Evolutionary conservation across 2,329 filamentous ascomycete species (phyloP).

Genomic region (Paraphaeosphaeria minitans): DNA sequence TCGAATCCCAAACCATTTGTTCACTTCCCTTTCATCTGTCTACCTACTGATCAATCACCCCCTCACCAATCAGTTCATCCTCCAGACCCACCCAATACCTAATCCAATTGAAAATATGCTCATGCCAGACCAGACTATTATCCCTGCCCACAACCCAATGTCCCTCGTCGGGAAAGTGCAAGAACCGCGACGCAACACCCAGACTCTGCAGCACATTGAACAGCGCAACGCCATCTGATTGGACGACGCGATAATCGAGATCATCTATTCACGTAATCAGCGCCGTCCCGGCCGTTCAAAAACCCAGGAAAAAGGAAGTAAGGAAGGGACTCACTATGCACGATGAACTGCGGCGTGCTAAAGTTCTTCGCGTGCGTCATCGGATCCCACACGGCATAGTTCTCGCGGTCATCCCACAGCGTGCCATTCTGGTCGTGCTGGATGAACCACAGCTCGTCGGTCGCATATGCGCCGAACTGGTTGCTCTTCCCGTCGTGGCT

Average conservation of each 20-base stretch:
- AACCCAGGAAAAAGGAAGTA: background rate
- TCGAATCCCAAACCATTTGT: too few species aligned
- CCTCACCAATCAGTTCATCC: slow-evolving; percentile 36
- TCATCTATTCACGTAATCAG: slow-evolving; percentile 50
- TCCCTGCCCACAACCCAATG: slow-evolving; percentile 88
- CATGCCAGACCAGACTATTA: slow-evolving; percentile 89
- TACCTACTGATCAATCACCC: slow-evolving; percentile 34
- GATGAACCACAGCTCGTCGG: slow-evolving; percentile 60
- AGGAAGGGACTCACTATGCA: slow-evolving; percentile 63
- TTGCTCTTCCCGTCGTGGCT: slow-evolving; percentile 86
- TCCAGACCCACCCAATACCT: slow-evolving; percentile 39
- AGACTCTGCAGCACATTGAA: slow-evolving; percentile 85
- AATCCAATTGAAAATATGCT: slow-evolving; percentile 48
- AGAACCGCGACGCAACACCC: slow-evolving; percentile 74
- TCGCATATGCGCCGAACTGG: slow-evolving; percentile 53
- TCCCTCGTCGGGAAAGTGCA: slow-evolving; percentile 80
- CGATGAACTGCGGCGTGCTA: slow-evolving; percentile 84
- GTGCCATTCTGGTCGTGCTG: slow-evolving; percentile 52
- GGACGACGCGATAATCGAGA: slow-evolving; percentile 85
- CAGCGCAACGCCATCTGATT: slow-evolving; percentile 79
- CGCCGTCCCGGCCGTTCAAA: too few species aligned
- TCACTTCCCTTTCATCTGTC: background rate
- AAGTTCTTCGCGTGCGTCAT: slow-evolving; percentile 67
- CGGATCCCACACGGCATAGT: slow-evolving; percentile 64
- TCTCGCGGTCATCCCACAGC: slow-evolving; percentile 47